A percentile compares a stretch with the other conserved stretches of the same genome.
Conservation (phyloP, 2,329 filamentous ascomycete species). For the Aspergillus sp. region DNA sequence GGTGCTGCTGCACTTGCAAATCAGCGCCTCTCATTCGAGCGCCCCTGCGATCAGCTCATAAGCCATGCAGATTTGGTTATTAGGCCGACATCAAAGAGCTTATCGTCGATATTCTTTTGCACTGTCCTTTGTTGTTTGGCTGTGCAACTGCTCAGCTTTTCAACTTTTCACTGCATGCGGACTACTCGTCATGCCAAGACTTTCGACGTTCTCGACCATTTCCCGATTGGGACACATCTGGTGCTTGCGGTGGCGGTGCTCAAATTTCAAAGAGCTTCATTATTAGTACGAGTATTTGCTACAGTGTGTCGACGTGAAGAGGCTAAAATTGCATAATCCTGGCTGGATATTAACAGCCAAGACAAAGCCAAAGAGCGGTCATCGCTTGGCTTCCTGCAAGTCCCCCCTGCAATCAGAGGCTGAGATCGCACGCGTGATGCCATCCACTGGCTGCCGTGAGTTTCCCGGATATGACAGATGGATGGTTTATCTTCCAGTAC, state of each 20-base stretch:
- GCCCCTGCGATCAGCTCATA: neutral
- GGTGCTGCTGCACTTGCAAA: neutral
- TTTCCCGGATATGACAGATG: neutral
- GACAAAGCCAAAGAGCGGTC: conserved; percentile 1
- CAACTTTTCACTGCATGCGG: too few species aligned
- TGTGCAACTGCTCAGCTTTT: too few species aligned
- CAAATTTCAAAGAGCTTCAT: too few species aligned
- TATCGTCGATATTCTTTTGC: too few species aligned
- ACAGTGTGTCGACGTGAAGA: neutral
- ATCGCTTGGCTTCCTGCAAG: conserved; percentile 6
- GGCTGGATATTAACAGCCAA: neutral
- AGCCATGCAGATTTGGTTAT: neutral
- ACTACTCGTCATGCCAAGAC: too few species aligned
- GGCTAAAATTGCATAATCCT: neutral
- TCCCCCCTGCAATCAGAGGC: conserved; percentile 4
- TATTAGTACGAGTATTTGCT: too few species aligned
- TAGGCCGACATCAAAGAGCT: neutral
- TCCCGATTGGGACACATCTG: too few species aligned
- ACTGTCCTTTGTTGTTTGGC: too few species aligned
- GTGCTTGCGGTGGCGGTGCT: too few species aligned
- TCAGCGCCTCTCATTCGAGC: conserved; percentile 2
- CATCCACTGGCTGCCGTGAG: conserved; percentile 3
- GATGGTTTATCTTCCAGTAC: neutral
- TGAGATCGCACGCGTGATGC: conserved; percentile 1
- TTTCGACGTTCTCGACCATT: too few species aligned